Percentiles rank a stretch among this genome's conserved stretches.
Evolutionary conservation across 2,329 filamentous ascomycete genomes (phyloP).

Genomic region (Aspergillus tamarii): DNA sequence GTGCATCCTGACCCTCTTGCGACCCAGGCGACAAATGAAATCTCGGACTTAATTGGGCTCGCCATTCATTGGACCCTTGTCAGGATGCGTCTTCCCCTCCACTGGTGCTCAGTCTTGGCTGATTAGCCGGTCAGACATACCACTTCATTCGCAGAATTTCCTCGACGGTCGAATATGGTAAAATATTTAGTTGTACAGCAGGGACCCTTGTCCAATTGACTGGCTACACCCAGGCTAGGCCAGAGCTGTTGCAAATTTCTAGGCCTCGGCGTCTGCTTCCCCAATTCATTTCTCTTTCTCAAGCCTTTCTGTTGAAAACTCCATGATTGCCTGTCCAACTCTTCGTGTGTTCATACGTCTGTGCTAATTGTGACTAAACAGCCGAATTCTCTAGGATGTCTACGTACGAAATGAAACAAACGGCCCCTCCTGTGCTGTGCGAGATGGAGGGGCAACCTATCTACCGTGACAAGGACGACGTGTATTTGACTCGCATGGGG

Average conservation of each 20-base stretch:
- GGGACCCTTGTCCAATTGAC: background rate
- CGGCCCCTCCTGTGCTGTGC: constrained; percentile 10
- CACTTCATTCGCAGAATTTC: background rate
- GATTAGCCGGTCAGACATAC: background rate
- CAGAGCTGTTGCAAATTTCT: background rate
- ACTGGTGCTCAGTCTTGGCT: too few relatives aligned
- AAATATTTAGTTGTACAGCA: background rate
- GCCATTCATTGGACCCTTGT: background rate
- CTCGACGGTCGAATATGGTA: background rate
- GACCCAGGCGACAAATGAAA: background rate
- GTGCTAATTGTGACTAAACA: background rate
- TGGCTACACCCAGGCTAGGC: too few relatives aligned
- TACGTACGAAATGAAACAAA: constrained; percentile 14
- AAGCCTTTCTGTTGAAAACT: background rate
- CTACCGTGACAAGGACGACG: constrained; percentile 39
- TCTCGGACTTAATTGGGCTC: background rate
- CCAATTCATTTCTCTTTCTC: background rate
- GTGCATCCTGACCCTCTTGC: background rate
- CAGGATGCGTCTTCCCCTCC: background rate
- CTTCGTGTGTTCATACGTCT: background rate
- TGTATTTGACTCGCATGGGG: constrained; percentile 55
- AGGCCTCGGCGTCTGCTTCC: background rate
- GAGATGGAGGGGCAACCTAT: constrained; percentile 18
- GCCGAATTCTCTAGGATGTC: background rate
- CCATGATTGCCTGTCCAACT: too few relatives aligned